Evolutionary conservation across 2,329 filamentous ascomycete species (phyloP).

Genomic region (Fusarium sarcochroum): DNA sequence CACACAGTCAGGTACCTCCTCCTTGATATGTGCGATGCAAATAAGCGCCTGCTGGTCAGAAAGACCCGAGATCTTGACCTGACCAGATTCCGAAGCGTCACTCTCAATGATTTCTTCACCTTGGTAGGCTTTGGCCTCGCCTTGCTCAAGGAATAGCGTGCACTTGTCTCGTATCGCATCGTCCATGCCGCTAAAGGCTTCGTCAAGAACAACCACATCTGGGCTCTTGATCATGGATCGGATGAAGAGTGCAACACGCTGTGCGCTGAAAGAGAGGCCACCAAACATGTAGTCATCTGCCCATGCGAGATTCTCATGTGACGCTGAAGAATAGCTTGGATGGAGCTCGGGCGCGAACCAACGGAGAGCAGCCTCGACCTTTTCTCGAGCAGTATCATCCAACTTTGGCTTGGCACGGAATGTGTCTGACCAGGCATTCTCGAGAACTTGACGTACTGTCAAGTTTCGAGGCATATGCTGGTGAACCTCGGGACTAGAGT

Average conservation of each 20-base stretch:
- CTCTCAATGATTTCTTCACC: conserved; percentile 62
- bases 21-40: conserved; percentile 91
- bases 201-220: conserved; percentile 87
- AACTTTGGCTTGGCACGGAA: conserved; percentile 80
- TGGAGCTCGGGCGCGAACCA: conserved; percentile 88
- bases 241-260: conserved; percentile 88
- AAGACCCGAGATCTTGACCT: conserved; percentile 72
- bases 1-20: conserved; percentile 89
- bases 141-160: conserved; percentile 80
- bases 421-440: conserved; percentile 92
- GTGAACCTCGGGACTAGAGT: conserved; percentile 94
- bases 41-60: conserved; percentile 82
- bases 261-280: conserved; percentile 82
- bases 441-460: conserved; percentile 79
- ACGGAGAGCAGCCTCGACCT: conserved; percentile 77
- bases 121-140: conserved; percentile 64
- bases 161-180: conserved; percentile 88
- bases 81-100: conserved; percentile 58
- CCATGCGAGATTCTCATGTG: conserved; percentile 66
- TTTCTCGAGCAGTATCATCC: conserved; percentile 65
- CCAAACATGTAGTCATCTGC: conserved; percentile 78
- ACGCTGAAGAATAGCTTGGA: conserved; percentile 58
- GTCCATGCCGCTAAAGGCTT: conserved; percentile 90
- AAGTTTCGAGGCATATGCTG: conserved; percentile 88
- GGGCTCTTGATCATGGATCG: conserved; percentile 84